Percentiles rank a stretch among this genome's conserved stretches.
Conservation (phyloP, 2,329 filamentous ascomycete species). For the Cercospora sesami region DNA sequence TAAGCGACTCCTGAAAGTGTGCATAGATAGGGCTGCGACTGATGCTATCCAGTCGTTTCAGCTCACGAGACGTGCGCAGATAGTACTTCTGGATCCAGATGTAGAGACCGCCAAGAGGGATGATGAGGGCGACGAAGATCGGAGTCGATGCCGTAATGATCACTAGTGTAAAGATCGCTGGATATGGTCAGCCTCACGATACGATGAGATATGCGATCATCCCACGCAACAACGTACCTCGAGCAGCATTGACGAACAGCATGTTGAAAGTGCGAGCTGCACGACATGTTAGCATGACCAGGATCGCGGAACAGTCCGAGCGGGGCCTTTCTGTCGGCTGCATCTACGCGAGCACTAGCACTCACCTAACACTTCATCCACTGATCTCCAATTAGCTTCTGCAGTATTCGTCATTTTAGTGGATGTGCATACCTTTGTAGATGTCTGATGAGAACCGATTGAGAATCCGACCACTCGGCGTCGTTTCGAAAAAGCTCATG, state of each 20-base stretch:
- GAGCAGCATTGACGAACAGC: slow-evolving; percentile 57
- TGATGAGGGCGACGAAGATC: slow-evolving; percentile 73
- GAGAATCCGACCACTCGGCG: slow-evolving; percentile 90
- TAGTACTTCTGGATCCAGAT: slow-evolving; percentile 97
- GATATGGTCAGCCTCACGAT: slow-evolving; percentile 15
- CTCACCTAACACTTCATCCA: slow-evolving; percentile 64
- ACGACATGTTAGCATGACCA: slow-evolving; percentile 11
- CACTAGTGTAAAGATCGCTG: slow-evolving; percentile 73
- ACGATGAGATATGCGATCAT: slow-evolving; percentile 6
- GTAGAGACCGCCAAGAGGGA: slow-evolving; percentile 80
- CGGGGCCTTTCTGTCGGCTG: slow-evolving; percentile 22
- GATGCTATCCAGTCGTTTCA: slow-evolving; percentile 93
- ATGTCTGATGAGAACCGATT: slow-evolving; percentile 81
- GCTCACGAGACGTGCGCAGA: slow-evolving; percentile 88
- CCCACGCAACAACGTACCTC: slow-evolving; percentile 44
- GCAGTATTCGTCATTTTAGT: slow-evolving; percentile 1
- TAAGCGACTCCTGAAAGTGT: slow-evolving; percentile 96
- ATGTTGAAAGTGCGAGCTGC: slow-evolving; percentile 85
- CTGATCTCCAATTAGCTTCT: slow-evolving; percentile 36
- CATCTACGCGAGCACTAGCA: slow-evolving; percentile 67
- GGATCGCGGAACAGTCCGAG: slow-evolving; percentile 3
- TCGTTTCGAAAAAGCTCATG: slow-evolving; percentile 99
- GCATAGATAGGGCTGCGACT: slow-evolving; percentile 95
- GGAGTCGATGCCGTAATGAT: slow-evolving; percentile 83
- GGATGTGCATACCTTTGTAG: slow-evolving; percentile 20